These are phyloP conservation scores for Fusarium agapanthi DNA, from an alignment of 2,329 filamentous ascomycete species.

Conservation along the genomic window DNA sequence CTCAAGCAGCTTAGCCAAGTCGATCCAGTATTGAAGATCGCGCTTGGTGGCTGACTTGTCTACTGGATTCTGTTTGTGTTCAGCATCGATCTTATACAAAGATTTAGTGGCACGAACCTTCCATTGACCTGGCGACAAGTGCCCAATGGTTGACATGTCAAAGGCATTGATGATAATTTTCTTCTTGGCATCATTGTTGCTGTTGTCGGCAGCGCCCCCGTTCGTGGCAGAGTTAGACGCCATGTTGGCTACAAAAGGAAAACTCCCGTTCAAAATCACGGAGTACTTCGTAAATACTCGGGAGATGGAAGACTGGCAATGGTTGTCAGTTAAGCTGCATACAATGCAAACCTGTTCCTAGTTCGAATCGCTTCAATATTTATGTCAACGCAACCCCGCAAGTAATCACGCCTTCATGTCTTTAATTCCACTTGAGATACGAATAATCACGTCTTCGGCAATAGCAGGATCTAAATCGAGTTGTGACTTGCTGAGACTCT, in stretches of 20 bases:
- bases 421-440: not conserved
- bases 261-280: not conserved
- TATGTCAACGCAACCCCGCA: not conserved
- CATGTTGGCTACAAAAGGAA: not conserved
- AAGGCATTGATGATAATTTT: constrained; percentile 70
- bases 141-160: constrained; percentile 72
- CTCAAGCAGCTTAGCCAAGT: constrained; percentile 70
- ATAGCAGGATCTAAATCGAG: not conserved
- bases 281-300: not conserved
- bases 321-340: not conserved
- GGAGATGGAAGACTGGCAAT: not conserved
- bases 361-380: not conserved
- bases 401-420: not conserved
- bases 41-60: constrained; percentile 70
- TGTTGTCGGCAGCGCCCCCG: not conserved
- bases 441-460: not conserved
- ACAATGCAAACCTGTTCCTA: not conserved
- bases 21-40: constrained; percentile 69
- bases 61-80: constrained; percentile 59
- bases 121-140: constrained; percentile 73
- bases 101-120: constrained; percentile 53
- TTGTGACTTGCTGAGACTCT: not conserved
- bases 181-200: constrained; percentile 18
- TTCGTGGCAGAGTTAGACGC: not conserved
- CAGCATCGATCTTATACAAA: accelerated